phyloP scores from a whole-genome alignment of 1,139 yeast species.

The Nakaseomyces kungkrabaensis region DNA sequence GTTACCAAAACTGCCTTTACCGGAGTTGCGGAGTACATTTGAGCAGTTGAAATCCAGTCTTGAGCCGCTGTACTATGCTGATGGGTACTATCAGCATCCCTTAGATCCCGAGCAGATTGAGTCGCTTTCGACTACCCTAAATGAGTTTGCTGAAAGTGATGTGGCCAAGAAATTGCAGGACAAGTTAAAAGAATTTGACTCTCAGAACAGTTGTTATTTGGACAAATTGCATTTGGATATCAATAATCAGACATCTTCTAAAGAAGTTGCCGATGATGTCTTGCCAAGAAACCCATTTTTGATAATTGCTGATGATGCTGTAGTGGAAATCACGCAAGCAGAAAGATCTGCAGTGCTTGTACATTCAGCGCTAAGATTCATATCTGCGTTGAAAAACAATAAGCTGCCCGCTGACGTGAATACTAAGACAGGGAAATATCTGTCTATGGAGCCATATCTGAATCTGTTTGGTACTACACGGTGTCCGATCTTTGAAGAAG shows the following conservation, averaged over 20 bases:
- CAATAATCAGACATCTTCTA: slow-evolving; percentile 43
- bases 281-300: slow-evolving; percentile 69
- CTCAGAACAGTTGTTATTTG: slow-evolving; percentile 44
- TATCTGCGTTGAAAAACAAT: slow-evolving; percentile 46
- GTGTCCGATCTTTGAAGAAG: slow-evolving; percentile 37
- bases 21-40: slow-evolving; percentile 17
- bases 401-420: slow-evolving; percentile 48
- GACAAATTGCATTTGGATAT: slow-evolving; percentile 44
- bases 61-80: slow-evolving; percentile 27
- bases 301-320: slow-evolving; percentile 64
- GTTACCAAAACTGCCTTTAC: slow-evolving; percentile 25
- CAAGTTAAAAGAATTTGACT: slow-evolving; percentile 40
- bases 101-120: slow-evolving; percentile 18
- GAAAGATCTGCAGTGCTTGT: slow-evolving; percentile 59
- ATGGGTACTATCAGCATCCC: slow-evolving; percentile 25
- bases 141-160: slow-evolving; percentile 36
- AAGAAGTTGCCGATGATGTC: slow-evolving; percentile 60
- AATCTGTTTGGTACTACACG: slow-evolving; percentile 63
- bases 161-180: slow-evolving; percentile 41
- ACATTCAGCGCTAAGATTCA: slow-evolving; percentile 55
- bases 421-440: slow-evolving; percentile 38
- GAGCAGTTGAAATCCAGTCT: slow-evolving; percentile 20
- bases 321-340: slow-evolving; percentile 51
- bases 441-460: slow-evolving; percentile 58
- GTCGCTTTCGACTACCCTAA: slow-evolving; percentile 24